Conservation (phyloP, 164 flowering plant species). For the Aristolochia fimbriata region DNA sequence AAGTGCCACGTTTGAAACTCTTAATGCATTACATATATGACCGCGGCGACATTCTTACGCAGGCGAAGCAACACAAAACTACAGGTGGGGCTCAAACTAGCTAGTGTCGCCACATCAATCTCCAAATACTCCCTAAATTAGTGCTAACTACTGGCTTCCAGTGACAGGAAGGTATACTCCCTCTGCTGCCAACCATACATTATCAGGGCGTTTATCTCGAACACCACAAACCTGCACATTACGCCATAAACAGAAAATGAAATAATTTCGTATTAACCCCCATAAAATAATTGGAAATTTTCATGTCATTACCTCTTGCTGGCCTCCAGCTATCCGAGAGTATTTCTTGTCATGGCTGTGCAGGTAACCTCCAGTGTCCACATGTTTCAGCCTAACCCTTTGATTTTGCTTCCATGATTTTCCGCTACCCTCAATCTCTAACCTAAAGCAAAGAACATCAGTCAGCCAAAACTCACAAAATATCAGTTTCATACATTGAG, state of each 20-base stretch:
- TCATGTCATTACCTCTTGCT: conserved; percentile 68
- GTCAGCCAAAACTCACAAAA: neutral
- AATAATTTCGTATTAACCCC: too few relatives aligned
- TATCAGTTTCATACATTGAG: neutral
- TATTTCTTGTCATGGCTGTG: conserved; percentile 98
- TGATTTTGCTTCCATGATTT: conserved; percentile 96
- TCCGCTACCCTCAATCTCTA: conserved; percentile 79
- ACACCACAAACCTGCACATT: conserved; percentile 76
- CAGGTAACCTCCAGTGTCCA: conserved; percentile 80
- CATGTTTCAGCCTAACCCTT: conserved; percentile 80
- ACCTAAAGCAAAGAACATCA: conserved; percentile 30
- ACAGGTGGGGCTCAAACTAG: too few relatives aligned
- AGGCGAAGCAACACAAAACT: too few relatives aligned
- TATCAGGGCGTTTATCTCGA: conserved; percentile 75
- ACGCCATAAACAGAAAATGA: too few relatives aligned
- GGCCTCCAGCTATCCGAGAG: conserved; percentile 85
- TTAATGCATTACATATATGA: too few relatives aligned
- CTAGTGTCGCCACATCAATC: too few relatives aligned
- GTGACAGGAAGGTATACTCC: conserved; percentile 76
- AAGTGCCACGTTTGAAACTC: too few relatives aligned
- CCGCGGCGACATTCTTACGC: too few relatives aligned
- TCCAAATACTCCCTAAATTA: neutral
- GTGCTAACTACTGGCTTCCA: conserved; percentile 30
- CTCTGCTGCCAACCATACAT: conserved; percentile 92
- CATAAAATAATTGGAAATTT: too few relatives aligned